Evolutionary conservation across 2,329 filamentous ascomycete genomes (phyloP).

Genomic region (Ceratocystis destructans): DNA sequence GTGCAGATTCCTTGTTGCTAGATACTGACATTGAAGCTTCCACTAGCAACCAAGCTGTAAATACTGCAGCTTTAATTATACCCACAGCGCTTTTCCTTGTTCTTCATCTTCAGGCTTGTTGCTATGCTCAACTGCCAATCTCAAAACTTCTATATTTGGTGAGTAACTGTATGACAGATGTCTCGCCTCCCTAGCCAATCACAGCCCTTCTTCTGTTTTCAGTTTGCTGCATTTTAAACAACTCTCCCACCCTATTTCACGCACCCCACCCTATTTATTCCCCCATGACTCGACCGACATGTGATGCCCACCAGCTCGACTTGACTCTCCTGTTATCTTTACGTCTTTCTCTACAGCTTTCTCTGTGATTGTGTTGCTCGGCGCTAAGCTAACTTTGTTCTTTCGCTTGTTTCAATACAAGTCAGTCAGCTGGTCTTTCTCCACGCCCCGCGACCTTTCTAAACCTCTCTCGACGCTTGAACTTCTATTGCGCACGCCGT

Average conservation of each 20-base stretch:
- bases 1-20: too few species aligned
- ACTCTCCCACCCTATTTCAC: neutral
- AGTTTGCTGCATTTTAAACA: neutral
- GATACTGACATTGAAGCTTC: too few species aligned
- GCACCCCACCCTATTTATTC: neutral
- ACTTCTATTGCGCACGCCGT: too few species aligned
- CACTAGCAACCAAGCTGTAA: too few species aligned
- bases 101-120: neutral
- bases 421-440: too few species aligned
- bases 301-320: neutral
- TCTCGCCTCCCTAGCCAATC: neutral
- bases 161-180: slow-evolving; percentile 8
- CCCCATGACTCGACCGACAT: neutral
- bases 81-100: neutral
- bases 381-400: too few species aligned
- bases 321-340: too few species aligned
- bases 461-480: too few species aligned
- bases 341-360: neutral
- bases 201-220: slow-evolving; percentile 5
- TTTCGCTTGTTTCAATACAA: too few species aligned
- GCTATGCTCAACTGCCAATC: neutral
- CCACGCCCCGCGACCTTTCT: too few species aligned
- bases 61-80: neutral
- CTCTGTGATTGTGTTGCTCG: too few species aligned
- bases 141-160: slow-evolving; percentile 9